Conservation (phyloP, 2,329 filamentous ascomycete genomes). For the Fusarium armeniacum region DNA sequence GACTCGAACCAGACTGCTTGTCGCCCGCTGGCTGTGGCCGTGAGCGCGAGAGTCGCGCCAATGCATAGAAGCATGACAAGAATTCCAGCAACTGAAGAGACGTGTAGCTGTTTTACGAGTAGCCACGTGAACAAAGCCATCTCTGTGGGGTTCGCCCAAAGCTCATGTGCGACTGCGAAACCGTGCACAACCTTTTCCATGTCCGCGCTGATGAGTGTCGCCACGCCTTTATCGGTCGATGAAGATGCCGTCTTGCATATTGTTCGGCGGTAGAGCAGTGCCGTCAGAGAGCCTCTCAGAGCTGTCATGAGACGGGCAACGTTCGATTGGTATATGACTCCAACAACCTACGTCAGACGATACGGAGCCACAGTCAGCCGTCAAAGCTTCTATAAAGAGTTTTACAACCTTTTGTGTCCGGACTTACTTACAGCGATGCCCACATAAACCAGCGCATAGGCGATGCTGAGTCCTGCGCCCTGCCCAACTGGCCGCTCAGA, state of each 20-base stretch:
- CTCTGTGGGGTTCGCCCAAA: conserved; percentile 16
- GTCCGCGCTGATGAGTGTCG: conserved; percentile 15
- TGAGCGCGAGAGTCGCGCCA: conserved; percentile 14
- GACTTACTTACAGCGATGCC: conserved; percentile 15
- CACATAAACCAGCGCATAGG: conserved; percentile 14
- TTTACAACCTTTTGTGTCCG: conserved; percentile 15
- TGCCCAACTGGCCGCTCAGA: conserved; percentile 18
- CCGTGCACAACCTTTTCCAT: conserved; percentile 19
- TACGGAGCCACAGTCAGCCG: conserved; percentile 11
- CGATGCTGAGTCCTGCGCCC: conserved; percentile 13
- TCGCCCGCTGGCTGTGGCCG: conserved; percentile 14
- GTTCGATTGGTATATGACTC: conserved; percentile 17
- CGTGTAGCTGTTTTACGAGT: conserved; percentile 17
- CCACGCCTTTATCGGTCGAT: conserved; percentile 16
- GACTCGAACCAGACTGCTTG: conserved; percentile 17
- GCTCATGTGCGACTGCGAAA: conserved; percentile 17
- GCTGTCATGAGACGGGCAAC: conserved; percentile 15
- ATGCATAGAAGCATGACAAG: conserved; percentile 20
- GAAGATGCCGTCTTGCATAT: conserved; percentile 13
- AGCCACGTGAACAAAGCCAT: conserved; percentile 14
- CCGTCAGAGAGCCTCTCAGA: conserved; percentile 14
- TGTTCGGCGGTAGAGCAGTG: conserved; percentile 16
- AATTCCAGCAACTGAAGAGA: conserved; percentile 17
- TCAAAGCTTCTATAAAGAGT: conserved; percentile 6
- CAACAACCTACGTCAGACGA: conserved; percentile 13